Base-by-base conservation (phyloP, 208 protist genomes). In the Wallacemonas rigidus region DNA sequence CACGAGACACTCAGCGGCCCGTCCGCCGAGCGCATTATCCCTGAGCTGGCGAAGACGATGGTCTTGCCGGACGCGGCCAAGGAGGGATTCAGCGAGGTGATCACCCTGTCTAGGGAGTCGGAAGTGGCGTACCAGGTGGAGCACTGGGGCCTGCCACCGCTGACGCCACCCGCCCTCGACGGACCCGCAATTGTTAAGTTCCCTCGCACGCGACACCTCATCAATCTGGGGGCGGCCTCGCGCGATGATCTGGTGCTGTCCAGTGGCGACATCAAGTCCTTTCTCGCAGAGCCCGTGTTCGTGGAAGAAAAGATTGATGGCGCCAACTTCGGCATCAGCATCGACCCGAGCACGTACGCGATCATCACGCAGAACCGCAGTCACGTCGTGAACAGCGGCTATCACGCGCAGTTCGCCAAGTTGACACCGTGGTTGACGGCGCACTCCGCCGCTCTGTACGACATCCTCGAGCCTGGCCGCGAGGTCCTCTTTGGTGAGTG, bases 281-380 rank as follows among this genome's bases (percentile, higher is more conserved):
- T 74, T 54, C 58, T 74, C 5, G 6, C 15, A 2, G 53, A 9
- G 15, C 70, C 70, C 5, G 43, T 85, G n/a, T 80, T 69, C 53
- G 50, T 83, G 1, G 81, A 86, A 65, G 81, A 86, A 35, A 86
- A 86, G 61, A 80, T 86, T 56, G 81, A 86, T 65, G 81, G 81
- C 47, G 53, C 74, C 40, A 86, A 86, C 67, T 71, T 86, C 36
- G 81, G 81, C 53, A 67, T 86, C 57, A 69, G 50, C 54, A 55
- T 86, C 15, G 72, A 74, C 44, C 60, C 65, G 3, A 67, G 41
- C 50, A 63, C 53, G 11, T 57, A 57, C 35, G 55, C 67, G 51
- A 50, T 86, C 1, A 26, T 63, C 14, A 64, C 47, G 15, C 81
- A 86, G 60, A 86, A 86, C 58, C 44, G 81, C n/a, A 71, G 54